phyloP scores from a whole-genome alignment of 176 grass and related monocot species.

The Tuctoria greenei region DNA sequence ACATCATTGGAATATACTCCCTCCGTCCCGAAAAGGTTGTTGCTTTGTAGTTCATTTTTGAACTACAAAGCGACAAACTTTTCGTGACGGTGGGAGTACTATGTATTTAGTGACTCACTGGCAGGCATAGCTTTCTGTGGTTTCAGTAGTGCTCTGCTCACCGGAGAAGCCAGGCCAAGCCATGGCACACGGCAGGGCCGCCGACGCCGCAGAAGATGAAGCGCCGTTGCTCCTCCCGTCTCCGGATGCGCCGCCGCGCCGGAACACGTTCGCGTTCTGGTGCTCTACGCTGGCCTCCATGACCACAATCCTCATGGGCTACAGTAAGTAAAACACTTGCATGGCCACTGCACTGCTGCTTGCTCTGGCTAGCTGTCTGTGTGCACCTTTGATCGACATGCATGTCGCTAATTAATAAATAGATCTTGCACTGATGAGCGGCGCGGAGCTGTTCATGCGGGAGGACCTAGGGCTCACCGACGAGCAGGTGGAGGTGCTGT shows the following conservation, averaged over 20 bases:
- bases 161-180: not conserved
- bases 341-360: too few relatives aligned
- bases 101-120: not conserved
- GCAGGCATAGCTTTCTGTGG: not conserved
- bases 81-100: too few relatives aligned
- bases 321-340: constrained; percentile 37
- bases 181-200: not conserved
- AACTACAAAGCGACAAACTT: too few relatives aligned
- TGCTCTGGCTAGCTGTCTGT: too few relatives aligned
- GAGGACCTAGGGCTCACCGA: not conserved
- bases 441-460: not conserved
- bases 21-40: too few relatives aligned
- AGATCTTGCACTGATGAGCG: constrained; percentile 4
- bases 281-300: constrained; percentile 48
- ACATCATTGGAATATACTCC: not conserved
- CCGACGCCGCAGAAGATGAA: not conserved
- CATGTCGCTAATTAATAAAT: too few relatives aligned
- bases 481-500: not conserved
- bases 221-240: not conserved
- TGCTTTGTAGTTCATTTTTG: too few relatives aligned
- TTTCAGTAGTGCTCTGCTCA: too few relatives aligned
- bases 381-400: too few relatives aligned
- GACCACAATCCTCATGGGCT: constrained; percentile 49
- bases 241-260: not conserved
- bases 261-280: constrained; percentile 37